Base-by-base conservation (phyloP, 805 yeast species). In the Candida nonsorbophila region DNA sequence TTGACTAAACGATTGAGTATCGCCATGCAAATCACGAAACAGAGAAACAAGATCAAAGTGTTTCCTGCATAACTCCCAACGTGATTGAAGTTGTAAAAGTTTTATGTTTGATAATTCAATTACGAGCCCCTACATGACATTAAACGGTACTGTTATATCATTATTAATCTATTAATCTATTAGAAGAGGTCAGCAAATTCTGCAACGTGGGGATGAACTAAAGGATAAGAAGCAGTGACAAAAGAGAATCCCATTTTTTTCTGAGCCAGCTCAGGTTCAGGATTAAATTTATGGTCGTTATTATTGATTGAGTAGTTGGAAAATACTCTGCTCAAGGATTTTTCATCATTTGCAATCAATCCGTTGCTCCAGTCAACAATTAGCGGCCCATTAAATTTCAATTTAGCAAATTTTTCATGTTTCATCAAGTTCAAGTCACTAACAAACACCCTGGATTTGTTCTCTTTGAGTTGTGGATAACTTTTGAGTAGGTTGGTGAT, bases 131-230 rank as follows among this genome's bases (percentile, higher is more conserved):
- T n/a, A n/a, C n/a, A n/a, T n/a, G n/a, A n/a, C n/a, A n/a, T n/a
- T n/a, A n/a, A n/a, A n/a, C n/a, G n/a, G n/a, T n/a, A n/a, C n/a
- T n/a, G n/a, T n/a, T 17, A 13, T 26, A 26, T 20, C 14, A 18
- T 18, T 19, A 28, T 28, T 28, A 28, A 11, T 22, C 31, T 28
- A 28, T 28, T 10, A 17, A 26, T 22, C 18, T 24, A 14, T 42
- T 51, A 62, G 41, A 56, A 63, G 40, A 63, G 61, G 38, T 63
- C 70, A 14, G 69, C 69, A 51, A 55, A 63, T 38, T 63, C 69
- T 12, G 69, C 67, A 22, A 55, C 56, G 31, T 62, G 67, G 6
- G 70, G 68, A 42, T 60, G 67, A 16, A 62, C 57, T 30, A 55
- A 39, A 29, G 25, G 13, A 22, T 20, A 16, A 14, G 16, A 17